Evolutionary conservation across 2,329 filamentous ascomycete genomes (phyloP), one percentile per base, ranked within the genome.

Genomic region (Westerdykella aurantiaca): DNA sequence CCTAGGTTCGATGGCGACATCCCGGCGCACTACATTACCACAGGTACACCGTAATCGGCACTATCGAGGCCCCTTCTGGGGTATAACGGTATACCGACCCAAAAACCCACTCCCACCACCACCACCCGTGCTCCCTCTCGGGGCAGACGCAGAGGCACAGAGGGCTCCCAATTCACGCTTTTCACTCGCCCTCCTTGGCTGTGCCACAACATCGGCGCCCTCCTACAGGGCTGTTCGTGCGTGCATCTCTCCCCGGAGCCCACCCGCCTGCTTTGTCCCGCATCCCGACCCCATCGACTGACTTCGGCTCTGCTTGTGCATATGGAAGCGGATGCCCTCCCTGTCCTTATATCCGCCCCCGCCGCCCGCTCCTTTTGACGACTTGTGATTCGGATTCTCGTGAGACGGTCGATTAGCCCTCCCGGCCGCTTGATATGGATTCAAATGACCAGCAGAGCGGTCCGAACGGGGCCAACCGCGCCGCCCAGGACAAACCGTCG

Each of bases 401-500:
- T 10, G 14, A 18, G 37, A 37, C 29, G 31, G 37, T 21, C 17
- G n/a, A 37, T 34, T 41, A 17, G 22, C 17, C 18, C 18, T 31
- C 42, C 38, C 45, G 37, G 25, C 10, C 37, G 43, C 44, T 45
- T 40, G 63, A 53, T 46, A 61, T 62, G 47, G 54, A 49, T 46
- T 44, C 52, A 46, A 55, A 43, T 7, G 50, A 50, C 42, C 47
- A 50, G 22, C 50, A 47, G n/a, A 39, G 49, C 38, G 52, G 48
- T 40, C 49, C 51, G 23, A 52, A 58, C 43, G 53, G 50, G 39
- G 50, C 38, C 7, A 49, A 49, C 45, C 51, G 44, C 52, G 49
- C 40, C 40, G 14, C 49, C n/a, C 14, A 46, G 29, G 46, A 51
- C 7, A 16, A 34, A 13, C 25, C 46, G 69, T 73, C 56, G 67